Base-by-base conservation (phyloP, 2,329 filamentous ascomycete genomes). In the Chrysoporthe cubensis region DNA sequence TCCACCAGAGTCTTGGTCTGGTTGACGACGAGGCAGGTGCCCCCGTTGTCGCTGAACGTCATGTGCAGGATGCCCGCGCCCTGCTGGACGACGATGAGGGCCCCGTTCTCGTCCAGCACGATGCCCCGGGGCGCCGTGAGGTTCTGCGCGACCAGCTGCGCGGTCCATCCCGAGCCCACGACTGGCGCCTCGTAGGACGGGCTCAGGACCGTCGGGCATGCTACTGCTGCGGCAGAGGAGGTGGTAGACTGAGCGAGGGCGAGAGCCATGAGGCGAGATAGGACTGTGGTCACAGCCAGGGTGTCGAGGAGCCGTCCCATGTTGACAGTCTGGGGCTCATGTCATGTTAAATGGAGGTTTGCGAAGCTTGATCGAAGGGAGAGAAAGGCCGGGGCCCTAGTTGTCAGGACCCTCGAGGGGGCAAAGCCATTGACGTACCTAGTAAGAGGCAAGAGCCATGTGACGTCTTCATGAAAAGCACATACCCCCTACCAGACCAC, bases 11-110 rank as follows among this genome's bases (percentile, higher is more conserved):
- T 79, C 60, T 73, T 78, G 65, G 76, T 78, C 70, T 77, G 72
- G 56, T 72, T 72, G 18, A 80, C 76, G n/a, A 73, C 74, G 46
- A 83, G 68, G 71, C 83, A 85, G 0, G 79, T 82, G 5, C 75
- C 77, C 18, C 80, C 80, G 43, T 79, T 71, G 64, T 84, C 83
- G 2, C 78, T 73, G 43, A 85, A 74, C 1, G 73, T 74, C 56
- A 85, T 66, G 40, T 76, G 80, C 18, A 77, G 73, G 44, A 86
- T 77, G 2, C 84, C 83, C 1, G 72, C 74, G 8, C 80, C 78
- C 1, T 76, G 71, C 63, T 85, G 80, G 52, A 85, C 74, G 18
- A 85, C 78, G 2, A 87, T 75, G 16, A 87, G 75, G 3, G 77
- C 80, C 4, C 83, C 83, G 44, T 77, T 75, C 4, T 68, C 72